Evolutionary conservation across 164 flowering plant species (phyloP), one percentile per base, ranked within the genome.

Genomic region (Stephania yunnanensis): DNA sequence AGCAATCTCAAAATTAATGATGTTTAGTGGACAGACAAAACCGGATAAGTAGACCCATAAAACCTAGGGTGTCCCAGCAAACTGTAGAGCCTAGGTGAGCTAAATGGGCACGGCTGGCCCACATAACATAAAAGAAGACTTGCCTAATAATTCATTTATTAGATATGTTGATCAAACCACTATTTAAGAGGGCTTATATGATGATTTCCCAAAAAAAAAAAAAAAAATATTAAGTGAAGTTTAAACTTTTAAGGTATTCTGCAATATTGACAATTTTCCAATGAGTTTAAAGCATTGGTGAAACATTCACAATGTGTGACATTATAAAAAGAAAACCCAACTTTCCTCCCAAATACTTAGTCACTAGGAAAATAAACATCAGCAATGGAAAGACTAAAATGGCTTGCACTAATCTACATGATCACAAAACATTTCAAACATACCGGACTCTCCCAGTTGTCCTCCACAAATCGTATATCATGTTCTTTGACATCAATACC

Each of bases 371-470:
- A 12, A 15, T 12, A 55, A 55, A 55, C 17, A 55, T 55, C 17
- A 55, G 63, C 63, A 55, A 12, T 4, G 1, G 19, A 55, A 55
- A 6, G 63, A 55, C 17, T 55, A 55, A 55, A 55, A 19, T 55
- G 19, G 17, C 19, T 0, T 12, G 17, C 63, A 55, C 17, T 19
- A 48, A 48, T 48, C 4, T 48, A 48, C 11, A 48, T 8, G 25
- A 25, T 0, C 1, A 48, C 53, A 48, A 12, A 48, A 8, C 53
- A 48, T 48, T 48, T 19, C 5, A 55, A 48, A 68, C 20, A 75
- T 90, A 95, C 99, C 87, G 99, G 99, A 84, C 99, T 93, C 85
- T 95, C 99, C 99, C 99, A 95, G 80, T 95, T 95, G 87, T 95
- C 98, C 87, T 95, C 99, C 80, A 95, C 99, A 86, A 95, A 95